Base-by-base conservation (phyloP, 1,139 yeast species). In the Yamadazyma membranifaciens region DNA sequence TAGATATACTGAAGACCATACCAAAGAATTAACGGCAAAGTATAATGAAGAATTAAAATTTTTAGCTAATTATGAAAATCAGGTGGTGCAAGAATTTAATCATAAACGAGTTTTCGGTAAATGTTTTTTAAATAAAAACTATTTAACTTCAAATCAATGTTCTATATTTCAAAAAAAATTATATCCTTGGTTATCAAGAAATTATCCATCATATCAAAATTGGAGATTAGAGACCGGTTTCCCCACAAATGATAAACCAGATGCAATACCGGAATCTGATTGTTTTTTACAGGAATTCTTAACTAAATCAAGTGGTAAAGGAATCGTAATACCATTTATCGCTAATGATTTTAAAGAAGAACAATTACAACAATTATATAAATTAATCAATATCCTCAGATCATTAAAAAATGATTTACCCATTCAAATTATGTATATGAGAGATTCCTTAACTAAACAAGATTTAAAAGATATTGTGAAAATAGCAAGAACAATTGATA, bases 251-350 rank as follows among this genome's bases (percentile, higher is more conserved):
- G 52, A 42, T 31, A 14, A 34, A 34, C 9, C 30, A 7, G 27
- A 29, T 9, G 11, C 28, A 13, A 15, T 10, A 10, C 12, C 15
- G n/a, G 33, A 29, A 11, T 12, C n/a, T n/a, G 34, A 17, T 9
- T 40, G 43, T 26, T 40, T 40, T 15, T 7, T 40, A 16, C 39
- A 33, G 27, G 33, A 33, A 16, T 26, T 20, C 11, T 4, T 20
- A 9, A 26, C 33, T 0, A 45, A 41, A 26, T 54, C 60, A 31
- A 49, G 49, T 27, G 72, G 71, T 0, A 52, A 47, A 31, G 74
- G 74, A 0, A 63, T 68, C 7, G 69, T 67, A 3, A 60, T 68
- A 4, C 69, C 72, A 0, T 33, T 67, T 2, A 39, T 54, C 9
- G 59, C 59, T 1, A 13, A 20, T 2, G 26, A 38, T 2, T 37